Conservation (phyloP, 177 flowering plant species). For the Vitis hybrid region DNA sequence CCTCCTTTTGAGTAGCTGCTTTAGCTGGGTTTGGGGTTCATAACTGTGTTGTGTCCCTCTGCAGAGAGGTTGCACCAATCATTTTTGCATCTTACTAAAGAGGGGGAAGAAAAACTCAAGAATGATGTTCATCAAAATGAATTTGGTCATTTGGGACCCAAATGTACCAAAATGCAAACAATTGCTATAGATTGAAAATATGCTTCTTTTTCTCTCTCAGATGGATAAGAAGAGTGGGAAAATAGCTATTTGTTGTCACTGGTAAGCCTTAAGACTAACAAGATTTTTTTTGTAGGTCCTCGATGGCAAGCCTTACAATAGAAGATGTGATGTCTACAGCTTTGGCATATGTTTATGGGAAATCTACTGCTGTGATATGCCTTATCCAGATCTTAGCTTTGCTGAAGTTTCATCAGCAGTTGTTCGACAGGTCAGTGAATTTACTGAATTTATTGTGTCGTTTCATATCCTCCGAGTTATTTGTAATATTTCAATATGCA, state of each 20-base stretch:
- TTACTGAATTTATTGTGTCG: background rate
- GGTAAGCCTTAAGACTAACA: background rate
- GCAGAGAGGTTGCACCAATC: too few relatives aligned
- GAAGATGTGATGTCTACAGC: constrained; percentile 46
- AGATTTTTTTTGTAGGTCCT: constrained; percentile 27
- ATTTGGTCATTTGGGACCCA: too few relatives aligned
- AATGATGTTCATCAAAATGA: too few relatives aligned
- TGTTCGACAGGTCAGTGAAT: constrained; percentile 35
- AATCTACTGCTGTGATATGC: constrained; percentile 45
- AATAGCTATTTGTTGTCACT: background rate
- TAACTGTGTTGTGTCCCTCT: too few relatives aligned
- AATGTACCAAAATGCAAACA: too few relatives aligned
- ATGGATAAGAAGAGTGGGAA: background rate
- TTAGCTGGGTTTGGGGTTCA: too few relatives aligned
- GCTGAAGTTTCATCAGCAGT: constrained; percentile 39
- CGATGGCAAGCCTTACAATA: constrained; percentile 40
- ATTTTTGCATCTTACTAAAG: too few relatives aligned
- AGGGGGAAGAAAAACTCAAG: too few relatives aligned
- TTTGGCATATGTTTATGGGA: constrained; percentile 48
- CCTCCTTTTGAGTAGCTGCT: too few relatives aligned
- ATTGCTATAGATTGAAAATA: background rate
- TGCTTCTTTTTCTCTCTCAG: background rate
- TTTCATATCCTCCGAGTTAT: background rate
- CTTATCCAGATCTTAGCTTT: constrained; percentile 41
- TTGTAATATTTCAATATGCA: background rate